Evolutionary conservation across 2,329 filamentous ascomycete genomes (phyloP), one percentile per base, ranked within the genome.

Genomic region (Fusarium brevicatenulatum): DNA sequence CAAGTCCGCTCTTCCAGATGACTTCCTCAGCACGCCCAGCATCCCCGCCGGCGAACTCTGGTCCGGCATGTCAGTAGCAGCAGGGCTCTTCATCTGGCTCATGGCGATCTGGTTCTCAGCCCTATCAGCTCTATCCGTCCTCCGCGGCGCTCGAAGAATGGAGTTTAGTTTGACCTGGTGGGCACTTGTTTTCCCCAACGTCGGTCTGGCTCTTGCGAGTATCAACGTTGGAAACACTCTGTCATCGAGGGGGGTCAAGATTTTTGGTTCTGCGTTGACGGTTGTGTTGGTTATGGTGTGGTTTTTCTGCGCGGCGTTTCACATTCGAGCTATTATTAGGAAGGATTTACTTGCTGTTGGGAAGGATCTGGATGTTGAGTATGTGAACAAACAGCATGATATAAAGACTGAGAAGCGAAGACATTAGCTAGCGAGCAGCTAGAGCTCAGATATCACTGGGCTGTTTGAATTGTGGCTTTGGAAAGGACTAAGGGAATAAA

Each of bases 71-170:
- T 64, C 66, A 13, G 37, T 69, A 3, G 44, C 66, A 0, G 52
- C 67, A 15, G 66, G 66, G 0, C 66, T 69, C 21, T 70, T 69
- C 10, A 70, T 69, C 16, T 69, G 66, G 66, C 66, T 70, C 2
- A 37, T 69, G 10, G 66, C 66, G 0, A 69, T 69, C 2, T 70
- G 66, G 66, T 69, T 69, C 32, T 70, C 66, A 0, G 66, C 46
- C 1, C 52, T 69, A 1, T 69, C 66, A 1, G 34, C 36, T 1
- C 4, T 69, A 9, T 69, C 58, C 0, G 58, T 69, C 1, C 58
- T 69, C 9, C 66, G 66, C 4, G 46, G 16, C 1, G 19, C 36
- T 6, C 50, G 52, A 7, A 16, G 28, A 1, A 69, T 69, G 66
- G 28, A 65, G 8, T 69, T 69, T 4, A 65, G 65, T 25, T 37